These are phyloP conservation scores for Fusarium marasasianum DNA, from an alignment of 2,329 filamentous ascomycete genomes.

Conservation along the genomic window DNA sequence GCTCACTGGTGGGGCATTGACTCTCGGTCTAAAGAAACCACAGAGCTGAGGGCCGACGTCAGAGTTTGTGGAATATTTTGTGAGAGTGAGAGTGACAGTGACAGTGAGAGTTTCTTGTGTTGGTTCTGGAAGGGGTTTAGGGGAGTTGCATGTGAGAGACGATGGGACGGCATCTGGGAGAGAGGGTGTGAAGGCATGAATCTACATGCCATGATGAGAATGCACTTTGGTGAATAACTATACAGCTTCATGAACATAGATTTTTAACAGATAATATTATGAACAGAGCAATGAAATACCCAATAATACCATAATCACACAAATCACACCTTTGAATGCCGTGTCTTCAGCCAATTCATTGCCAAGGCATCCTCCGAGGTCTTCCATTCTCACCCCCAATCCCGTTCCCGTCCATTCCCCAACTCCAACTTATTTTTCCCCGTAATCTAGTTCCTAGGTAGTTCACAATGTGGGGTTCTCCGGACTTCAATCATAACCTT, in stretches of 20 bases:
- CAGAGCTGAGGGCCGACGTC: slow-evolving; percentile 29
- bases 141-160: slow-evolving; percentile 18
- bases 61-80: slow-evolving; percentile 7
- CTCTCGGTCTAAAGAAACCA: neutral
- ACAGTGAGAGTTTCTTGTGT: neutral
- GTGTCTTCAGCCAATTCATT: neutral
- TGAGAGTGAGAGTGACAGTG: neutral
- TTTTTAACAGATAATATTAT: fast-evolving
- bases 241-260: neutral
- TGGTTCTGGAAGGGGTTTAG: neutral
- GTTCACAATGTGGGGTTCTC: slow-evolving; percentile 33
- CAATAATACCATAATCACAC: neutral
- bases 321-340: neutral
- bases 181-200: slow-evolving; percentile 13
- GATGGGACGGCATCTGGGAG: neutral
- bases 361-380: slow-evolving; percentile 25
- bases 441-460: neutral
- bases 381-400: slow-evolving; percentile 24
- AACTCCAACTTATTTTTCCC: slow-evolving; percentile 27
- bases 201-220: neutral
- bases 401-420: neutral
- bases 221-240: neutral
- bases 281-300: too few species aligned
- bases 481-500: slow-evolving; percentile 13
- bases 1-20: slow-evolving; percentile 18